Evolutionary conservation across 2,329 filamentous ascomycete genomes (phyloP).

Genomic region (Pseudogymnoascus sp.): DNA sequence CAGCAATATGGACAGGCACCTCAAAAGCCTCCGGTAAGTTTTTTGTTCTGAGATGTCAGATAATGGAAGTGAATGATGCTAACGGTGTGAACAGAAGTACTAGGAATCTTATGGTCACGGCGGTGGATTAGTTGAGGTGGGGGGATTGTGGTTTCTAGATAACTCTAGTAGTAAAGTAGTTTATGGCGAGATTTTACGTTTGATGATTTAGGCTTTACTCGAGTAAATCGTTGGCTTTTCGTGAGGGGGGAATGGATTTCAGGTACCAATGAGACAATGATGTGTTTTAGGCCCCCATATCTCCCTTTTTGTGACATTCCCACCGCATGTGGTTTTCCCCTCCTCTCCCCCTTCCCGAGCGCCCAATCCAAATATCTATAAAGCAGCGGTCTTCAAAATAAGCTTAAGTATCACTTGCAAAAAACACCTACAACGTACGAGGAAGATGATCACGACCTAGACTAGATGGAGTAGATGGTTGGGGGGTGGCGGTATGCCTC

Average conservation of each 20-base stretch:
- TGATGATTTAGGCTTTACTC: neutral
- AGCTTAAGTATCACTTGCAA: no score
- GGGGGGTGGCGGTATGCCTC: no score
- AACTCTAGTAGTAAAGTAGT: neutral
- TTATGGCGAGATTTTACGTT: neutral
- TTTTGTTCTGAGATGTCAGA: neutral
- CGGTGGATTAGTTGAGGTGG: neutral
- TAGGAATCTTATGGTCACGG: neutral
- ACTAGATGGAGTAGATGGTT: no score
- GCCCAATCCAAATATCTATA: no score
- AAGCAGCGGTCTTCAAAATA: no score
- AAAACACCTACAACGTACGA: no score
- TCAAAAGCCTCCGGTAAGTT: neutral
- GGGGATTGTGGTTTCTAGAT: neutral
- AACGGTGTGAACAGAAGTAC: neutral
- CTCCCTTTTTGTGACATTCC: neutral
- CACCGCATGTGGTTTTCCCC: no score
- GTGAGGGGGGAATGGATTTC: neutral
- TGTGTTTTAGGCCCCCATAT: neutral
- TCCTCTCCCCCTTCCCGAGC: no score
- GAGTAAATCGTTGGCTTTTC: neutral
- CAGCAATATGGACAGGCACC: neutral
- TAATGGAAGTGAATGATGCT: no score
- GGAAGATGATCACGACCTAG: no score
- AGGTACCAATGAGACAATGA: neutral